Conservation (phyloP, 2,329 filamentous ascomycete genomes). For the Zymoseptoria ardabiliae region DNA sequence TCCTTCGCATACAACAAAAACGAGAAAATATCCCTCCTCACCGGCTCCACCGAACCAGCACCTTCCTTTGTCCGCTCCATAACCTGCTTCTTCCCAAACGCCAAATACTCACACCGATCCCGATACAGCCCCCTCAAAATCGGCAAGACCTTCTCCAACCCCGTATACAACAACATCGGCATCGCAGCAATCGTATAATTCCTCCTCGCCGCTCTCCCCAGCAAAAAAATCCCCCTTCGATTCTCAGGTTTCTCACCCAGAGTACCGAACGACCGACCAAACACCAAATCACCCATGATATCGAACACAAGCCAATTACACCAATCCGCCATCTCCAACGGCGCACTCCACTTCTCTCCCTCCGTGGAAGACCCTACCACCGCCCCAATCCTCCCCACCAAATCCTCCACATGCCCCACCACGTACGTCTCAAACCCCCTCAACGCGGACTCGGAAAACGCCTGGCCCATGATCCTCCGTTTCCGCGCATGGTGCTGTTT, state of each 20-base stretch:
- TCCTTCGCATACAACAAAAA: constrained; percentile 22
- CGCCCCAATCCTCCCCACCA: constrained; percentile 9
- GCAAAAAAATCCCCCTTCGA: constrained; percentile 35
- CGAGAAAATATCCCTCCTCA: constrained; percentile 22
- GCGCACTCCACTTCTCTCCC: constrained; percentile 16
- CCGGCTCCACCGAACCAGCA: constrained; percentile 12
- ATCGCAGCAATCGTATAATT: constrained; percentile 35
- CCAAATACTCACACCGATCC: constrained; percentile 22
- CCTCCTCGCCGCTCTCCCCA: constrained; percentile 39
- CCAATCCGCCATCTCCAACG: constrained; percentile 19
- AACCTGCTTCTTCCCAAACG: constrained; percentile 24
- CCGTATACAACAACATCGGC: constrained; percentile 20
- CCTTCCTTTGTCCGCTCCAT: constrained; percentile 17
- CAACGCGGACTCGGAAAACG: constrained; percentile 33
- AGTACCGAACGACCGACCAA: constrained; percentile 31
- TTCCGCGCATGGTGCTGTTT: constrained; percentile 40
- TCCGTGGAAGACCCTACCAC: constrained; percentile 13
- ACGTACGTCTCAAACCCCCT: constrained; percentile 21
- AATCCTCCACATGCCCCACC: constrained; percentile 15
- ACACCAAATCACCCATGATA: constrained; percentile 44
- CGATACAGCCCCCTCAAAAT: constrained; percentile 18
- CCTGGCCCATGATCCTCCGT: constrained; percentile 38
- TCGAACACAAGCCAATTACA: constrained; percentile 42
- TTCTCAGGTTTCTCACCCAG: constrained; percentile 19
- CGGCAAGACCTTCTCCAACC: constrained; percentile 19